Conservation (phyloP, 1,139 yeast genomes). For the Candida mesenterica region DNA sequence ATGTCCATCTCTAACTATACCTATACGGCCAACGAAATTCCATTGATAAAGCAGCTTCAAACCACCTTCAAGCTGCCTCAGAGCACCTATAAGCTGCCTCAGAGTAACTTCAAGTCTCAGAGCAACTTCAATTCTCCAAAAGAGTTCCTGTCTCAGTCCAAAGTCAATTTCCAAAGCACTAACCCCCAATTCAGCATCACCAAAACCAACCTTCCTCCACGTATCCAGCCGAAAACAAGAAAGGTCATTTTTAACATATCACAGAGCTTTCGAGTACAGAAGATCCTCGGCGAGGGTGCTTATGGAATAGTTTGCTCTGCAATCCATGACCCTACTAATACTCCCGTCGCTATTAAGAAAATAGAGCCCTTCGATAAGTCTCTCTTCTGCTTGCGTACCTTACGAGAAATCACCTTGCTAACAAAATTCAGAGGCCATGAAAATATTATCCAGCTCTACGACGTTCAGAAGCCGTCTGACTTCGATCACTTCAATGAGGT, state of each 20-base stretch:
- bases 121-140: too few species aligned
- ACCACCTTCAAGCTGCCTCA: too few species aligned
- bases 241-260: constrained; percentile 22
- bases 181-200: too few species aligned
- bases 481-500: constrained; percentile 56
- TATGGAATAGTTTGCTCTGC: constrained; percentile 98
- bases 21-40: too few species aligned
- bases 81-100: too few species aligned
- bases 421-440: constrained; percentile 39
- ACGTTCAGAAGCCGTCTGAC: constrained; percentile 37
- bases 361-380: constrained; percentile 92
- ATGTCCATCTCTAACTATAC: too few species aligned
- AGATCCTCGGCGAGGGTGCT: constrained; percentile 74
- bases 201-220: too few species aligned
- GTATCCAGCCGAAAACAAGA: constrained; percentile 5
- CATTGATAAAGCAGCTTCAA: too few species aligned
- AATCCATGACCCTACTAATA: constrained; percentile 80
- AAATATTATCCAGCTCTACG: constrained; percentile 38
- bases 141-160: background rate
- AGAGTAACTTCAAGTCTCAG: too few species aligned
- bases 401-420: constrained; percentile 41
- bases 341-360: constrained; percentile 91
- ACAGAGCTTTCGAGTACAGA: constrained; percentile 35
- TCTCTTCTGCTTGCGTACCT: constrained; percentile 71
- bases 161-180: too few species aligned